Evolutionary conservation across 129 eudicot species (phyloP).

Genomic region (Erigeron canadensis): DNA sequence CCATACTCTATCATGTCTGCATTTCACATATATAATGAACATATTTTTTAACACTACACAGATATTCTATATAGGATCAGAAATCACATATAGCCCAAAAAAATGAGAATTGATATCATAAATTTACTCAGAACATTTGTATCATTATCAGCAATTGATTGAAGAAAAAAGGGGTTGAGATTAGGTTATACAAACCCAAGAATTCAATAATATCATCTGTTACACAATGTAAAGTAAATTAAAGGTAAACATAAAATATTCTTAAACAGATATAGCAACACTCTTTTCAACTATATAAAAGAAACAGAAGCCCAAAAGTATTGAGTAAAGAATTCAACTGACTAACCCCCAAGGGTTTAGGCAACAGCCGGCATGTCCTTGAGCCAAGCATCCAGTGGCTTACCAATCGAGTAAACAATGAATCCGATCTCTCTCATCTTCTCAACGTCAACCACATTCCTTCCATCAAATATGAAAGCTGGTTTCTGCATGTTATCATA

Average conservation of each 20-base stretch:
- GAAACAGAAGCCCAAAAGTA: conserved; percentile 28
- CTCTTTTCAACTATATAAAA: conserved; percentile 18
- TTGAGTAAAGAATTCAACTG: conserved; percentile 30
- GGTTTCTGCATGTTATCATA: conserved; percentile 90
- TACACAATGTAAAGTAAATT: conserved; percentile 34
- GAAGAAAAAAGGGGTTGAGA: background rate
- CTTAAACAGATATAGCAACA: conserved; percentile 30
- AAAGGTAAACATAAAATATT: conserved; percentile 27
- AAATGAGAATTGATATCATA: background rate
- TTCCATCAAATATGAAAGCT: conserved; percentile 79
- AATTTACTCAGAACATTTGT: background rate
- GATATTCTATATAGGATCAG: too few species aligned
- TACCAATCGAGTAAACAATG: conserved; percentile 82
- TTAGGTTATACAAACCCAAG: conserved; percentile 14
- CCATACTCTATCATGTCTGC: too few species aligned
- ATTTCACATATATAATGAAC: too few species aligned
- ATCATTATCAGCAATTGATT: background rate
- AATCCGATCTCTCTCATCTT: conserved; percentile 85
- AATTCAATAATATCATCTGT: conserved; percentile 27
- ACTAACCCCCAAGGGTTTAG: conserved; percentile 31
- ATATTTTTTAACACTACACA: too few species aligned
- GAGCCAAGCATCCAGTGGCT: conserved; percentile 90
- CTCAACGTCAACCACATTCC: conserved; percentile 57
- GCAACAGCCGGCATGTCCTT: conserved; percentile 89
- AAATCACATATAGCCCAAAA: background rate